Evolutionary conservation across 345 rosid species (phyloP).

Genomic region (Lagerstroemia speciosa): DNA sequence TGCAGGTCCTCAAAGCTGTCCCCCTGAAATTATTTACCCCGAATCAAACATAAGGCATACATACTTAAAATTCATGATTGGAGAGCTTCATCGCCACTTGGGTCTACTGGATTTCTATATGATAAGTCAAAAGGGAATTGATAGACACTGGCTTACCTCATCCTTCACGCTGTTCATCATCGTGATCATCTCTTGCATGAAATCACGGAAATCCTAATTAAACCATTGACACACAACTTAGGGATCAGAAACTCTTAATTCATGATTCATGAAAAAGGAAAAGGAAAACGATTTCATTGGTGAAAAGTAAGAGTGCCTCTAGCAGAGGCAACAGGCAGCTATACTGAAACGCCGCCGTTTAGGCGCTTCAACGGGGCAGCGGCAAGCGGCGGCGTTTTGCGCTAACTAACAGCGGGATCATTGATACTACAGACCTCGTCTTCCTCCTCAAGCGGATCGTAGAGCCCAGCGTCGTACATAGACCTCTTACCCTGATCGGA

Average conservation of each 20-base stretch:
- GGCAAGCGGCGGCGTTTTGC: too few relatives aligned
- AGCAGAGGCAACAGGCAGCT: not conserved
- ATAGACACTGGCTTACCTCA: slow-evolving; percentile 34
- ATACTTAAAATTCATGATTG: too few relatives aligned
- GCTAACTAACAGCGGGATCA: too few relatives aligned
- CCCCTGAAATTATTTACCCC: slow-evolving; percentile 26
- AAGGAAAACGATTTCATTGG: not conserved
- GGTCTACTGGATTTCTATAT: too few relatives aligned
- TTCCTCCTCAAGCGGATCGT: slow-evolving; percentile 62
- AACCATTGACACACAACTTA: slow-evolving; percentile 10
- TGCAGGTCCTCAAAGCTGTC: slow-evolving; percentile 85
- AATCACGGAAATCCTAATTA: slow-evolving; percentile 65
- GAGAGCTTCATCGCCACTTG: too few relatives aligned
- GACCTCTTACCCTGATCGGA: slow-evolving; percentile 58
- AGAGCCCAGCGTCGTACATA: slow-evolving; percentile 73
- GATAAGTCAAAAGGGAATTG: not conserved
- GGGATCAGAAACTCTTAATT: not conserved
- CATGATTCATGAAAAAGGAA: not conserved
- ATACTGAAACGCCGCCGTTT: not conserved
- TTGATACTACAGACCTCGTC: slow-evolving; percentile 46
- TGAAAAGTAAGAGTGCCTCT: too few relatives aligned
- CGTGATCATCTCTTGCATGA: slow-evolving; percentile 89
- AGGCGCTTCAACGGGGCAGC: too few relatives aligned
- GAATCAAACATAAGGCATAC: not conserved
- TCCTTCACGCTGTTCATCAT: slow-evolving; percentile 82